These are phyloP conservation scores for Metschnikowia peoriensis DNA, from an alignment of 805 yeast genomes.

Conservation along the genomic window DNA sequence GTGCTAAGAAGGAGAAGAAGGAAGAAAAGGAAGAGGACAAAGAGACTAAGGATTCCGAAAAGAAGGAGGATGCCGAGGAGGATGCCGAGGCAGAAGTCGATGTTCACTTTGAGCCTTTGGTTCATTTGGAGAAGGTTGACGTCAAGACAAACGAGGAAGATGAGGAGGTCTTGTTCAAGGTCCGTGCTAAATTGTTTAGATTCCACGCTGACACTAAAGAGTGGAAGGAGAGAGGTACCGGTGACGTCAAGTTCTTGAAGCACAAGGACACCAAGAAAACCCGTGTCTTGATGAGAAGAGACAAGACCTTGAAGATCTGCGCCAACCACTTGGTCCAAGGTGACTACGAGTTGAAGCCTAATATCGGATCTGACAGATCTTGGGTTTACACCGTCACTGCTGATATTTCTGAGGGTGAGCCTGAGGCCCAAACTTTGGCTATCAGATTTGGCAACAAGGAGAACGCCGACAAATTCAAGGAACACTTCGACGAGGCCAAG, in stretches of 20 bases:
- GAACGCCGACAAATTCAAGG: constrained; percentile 94
- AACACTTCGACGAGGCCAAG: constrained; percentile 85
- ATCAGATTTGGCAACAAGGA: constrained; percentile 91
- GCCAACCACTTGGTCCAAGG: constrained; percentile 91
- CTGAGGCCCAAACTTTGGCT: constrained; percentile 95
- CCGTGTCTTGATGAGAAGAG: constrained; percentile 97
- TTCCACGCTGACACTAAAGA: constrained; percentile 81
- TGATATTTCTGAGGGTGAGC: constrained; percentile 91
- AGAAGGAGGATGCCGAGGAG: constrained; percentile 44
- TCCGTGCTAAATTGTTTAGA: constrained; percentile 92
- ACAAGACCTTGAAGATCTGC: constrained; percentile 95
- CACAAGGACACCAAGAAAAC: constrained; percentile 81
- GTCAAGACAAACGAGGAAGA: constrained; percentile 94
- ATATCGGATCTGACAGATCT: constrained; percentile 95
- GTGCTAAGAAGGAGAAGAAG: constrained; percentile 78
- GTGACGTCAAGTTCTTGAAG: constrained; percentile 93
- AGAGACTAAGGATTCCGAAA: constrained; percentile 25
- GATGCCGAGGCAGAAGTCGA: constrained; percentile 73
- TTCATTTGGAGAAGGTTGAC: constrained; percentile 91
- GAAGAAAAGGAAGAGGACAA: constrained; percentile 31
- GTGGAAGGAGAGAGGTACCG: constrained; percentile 99
- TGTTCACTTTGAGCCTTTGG: constrained; percentile 95
- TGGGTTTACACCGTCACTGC: constrained; percentile 97
- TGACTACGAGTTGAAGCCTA: constrained; percentile 81
- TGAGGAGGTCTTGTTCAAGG: constrained; percentile 79